Percentiles rank a stretch among this genome's conserved stretches.
phyloP scores from a whole-genome alignment of 805 yeast genomes.

The Starmerella lactis-condensi region DNA sequence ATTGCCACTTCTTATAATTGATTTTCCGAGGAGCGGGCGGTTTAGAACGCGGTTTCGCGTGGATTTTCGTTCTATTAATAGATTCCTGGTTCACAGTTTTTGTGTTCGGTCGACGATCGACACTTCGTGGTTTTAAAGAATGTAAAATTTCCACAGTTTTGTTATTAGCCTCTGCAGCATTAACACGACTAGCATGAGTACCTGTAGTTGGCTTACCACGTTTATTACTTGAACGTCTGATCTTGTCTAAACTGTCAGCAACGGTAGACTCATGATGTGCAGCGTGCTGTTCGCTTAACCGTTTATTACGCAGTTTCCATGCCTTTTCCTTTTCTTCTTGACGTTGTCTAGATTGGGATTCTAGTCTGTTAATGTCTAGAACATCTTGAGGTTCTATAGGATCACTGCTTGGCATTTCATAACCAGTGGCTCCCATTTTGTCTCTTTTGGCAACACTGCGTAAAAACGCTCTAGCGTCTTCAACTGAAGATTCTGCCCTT shows the following conservation, averaged over 20 bases:
- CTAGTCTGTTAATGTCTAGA: neutral
- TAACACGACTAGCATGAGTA: slow-evolving; percentile 11
- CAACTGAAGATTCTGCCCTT: slow-evolving; percentile 2
- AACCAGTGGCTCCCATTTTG: neutral
- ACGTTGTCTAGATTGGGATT: neutral
- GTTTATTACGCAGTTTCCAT: neutral
- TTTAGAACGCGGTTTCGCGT: no score
- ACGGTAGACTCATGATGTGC: no score
- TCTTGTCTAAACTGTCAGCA: no score
- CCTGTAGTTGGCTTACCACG: neutral
- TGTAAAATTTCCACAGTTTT: slow-evolving; percentile 10
- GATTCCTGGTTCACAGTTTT: no score
- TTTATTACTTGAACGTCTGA: neutral
- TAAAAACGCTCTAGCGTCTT: slow-evolving; percentile 13
- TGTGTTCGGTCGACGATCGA: no score
- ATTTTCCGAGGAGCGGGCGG: no score
- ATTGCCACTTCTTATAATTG: no score
- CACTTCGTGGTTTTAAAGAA: slow-evolving; percentile 4
- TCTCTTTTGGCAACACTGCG: slow-evolving; percentile 4
- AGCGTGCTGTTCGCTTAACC: neutral
- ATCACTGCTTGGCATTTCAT: slow-evolving; percentile 1
- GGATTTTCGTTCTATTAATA: no score
- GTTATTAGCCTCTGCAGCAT: slow-evolving; percentile 5
- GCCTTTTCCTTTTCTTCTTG: neutral
- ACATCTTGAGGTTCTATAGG: neutral